These are phyloP conservation scores for Silene noctiflora DNA, from an alignment of 179 eudicot genomes.

Conservation along the genomic window DNA sequence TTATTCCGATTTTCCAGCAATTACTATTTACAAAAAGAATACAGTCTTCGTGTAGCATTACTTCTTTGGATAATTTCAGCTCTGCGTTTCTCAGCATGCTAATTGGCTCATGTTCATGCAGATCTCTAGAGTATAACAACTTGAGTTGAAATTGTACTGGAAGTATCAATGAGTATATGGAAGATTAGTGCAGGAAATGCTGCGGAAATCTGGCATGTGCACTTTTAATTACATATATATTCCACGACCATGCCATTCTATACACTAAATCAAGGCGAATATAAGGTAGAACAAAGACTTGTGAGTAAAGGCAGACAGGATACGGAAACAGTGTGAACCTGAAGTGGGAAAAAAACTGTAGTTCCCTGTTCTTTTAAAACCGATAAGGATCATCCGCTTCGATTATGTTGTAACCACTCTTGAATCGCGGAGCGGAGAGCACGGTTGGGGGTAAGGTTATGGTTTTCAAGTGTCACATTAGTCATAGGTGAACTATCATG, in stretches of 20 bases:
- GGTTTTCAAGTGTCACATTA: conserved; percentile 27
- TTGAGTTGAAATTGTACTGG: neutral
- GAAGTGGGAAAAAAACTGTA: neutral
- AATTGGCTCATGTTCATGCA: neutral
- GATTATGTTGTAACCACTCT: conserved; percentile 31
- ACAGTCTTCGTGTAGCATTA: neutral
- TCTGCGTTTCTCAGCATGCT: neutral
- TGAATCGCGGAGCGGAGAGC: conserved; percentile 40
- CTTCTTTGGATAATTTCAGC: neutral
- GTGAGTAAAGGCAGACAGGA: neutral
- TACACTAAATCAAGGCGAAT: neutral
- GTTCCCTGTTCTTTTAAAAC: neutral
- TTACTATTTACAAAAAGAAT: neutral
- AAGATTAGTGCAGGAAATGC: neutral
- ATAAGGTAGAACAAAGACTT: neutral
- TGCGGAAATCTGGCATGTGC: too few relatives aligned
- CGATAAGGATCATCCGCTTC: neutral
- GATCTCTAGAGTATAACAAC: neutral
- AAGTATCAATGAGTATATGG: neutral
- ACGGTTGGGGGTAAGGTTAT: conserved; percentile 35
- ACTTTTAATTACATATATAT: too few relatives aligned
- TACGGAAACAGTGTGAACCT: conserved; percentile 10
- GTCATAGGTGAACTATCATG: conserved; percentile 45
- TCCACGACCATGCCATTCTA: neutral
- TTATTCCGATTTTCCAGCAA: too few relatives aligned